These are phyloP conservation scores for Diversispora epigaea DNA, from an alignment of 192 early-diverging fungal genomes.

Conservation along the genomic window DNA sequence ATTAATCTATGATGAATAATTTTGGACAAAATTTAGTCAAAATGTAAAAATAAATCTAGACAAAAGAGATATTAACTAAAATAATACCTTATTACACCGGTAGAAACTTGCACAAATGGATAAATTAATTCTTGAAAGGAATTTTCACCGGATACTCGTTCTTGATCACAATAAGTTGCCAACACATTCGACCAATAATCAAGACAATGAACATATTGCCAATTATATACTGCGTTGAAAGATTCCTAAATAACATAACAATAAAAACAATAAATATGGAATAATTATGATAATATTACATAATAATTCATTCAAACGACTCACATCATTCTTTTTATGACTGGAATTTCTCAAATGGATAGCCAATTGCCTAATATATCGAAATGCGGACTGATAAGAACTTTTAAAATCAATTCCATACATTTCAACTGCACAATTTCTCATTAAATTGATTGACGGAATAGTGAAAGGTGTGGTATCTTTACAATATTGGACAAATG, in stretches of 20 bases:
- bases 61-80: neutral
- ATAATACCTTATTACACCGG: conserved; percentile 61
- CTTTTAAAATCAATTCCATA: conserved; percentile 73
- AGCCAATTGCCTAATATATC: conserved; percentile 91
- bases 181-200: conserved; percentile 88
- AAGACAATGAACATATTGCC: conserved; percentile 94
- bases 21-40: conserved; percentile 12
- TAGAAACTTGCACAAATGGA: conserved; percentile 80
- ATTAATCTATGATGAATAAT: conserved; percentile 60
- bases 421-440: conserved; percentile 88
- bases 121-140: conserved; percentile 77
- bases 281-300: neutral
- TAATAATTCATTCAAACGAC: neutral
- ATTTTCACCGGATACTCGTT: conserved; percentile 48
- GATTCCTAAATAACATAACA: conserved; percentile 53
- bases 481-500: conserved; percentile 75
- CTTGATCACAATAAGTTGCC: conserved; percentile 63
- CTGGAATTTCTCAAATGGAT: conserved; percentile 89
- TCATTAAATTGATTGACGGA: conserved; percentile 86
- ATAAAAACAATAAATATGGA: conserved; percentile 5
- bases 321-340: conserved; percentile 69
- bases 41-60: neutral
- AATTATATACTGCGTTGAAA: conserved; percentile 91
- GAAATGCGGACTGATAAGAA: conserved; percentile 92
- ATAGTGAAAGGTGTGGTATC: conserved; percentile 79